A percentile compares a stretch with the other conserved stretches of the same genome.
phyloP scores from a whole-genome alignment of 208 protist genomes.

The Wallacemonas sp. region DNA sequence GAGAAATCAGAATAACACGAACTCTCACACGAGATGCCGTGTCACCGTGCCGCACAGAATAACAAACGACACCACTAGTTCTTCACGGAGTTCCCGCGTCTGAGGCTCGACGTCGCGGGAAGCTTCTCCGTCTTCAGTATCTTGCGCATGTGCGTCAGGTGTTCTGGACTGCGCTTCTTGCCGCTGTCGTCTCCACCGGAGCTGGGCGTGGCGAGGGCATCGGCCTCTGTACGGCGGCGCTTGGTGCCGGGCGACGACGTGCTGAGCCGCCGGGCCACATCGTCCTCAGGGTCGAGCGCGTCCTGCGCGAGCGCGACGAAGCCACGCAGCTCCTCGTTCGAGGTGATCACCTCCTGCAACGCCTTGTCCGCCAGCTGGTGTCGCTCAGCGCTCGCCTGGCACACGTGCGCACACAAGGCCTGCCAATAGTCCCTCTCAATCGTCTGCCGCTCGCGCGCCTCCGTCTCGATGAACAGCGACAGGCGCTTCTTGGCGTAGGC shows the following conservation, averaged over 20 bases:
- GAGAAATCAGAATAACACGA: too few relatives aligned
- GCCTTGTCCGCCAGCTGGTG: slow-evolving; percentile 14
- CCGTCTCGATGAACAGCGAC: slow-evolving; percentile 1
- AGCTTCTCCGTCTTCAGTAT: slow-evolving; percentile 24
- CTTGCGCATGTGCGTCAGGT: slow-evolving; percentile 35
- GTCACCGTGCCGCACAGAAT: too few relatives aligned
- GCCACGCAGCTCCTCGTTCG: slow-evolving; percentile 36
- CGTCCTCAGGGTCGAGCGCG: slow-evolving; percentile 26
- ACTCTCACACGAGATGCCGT: too few relatives aligned
- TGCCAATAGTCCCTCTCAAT: slow-evolving; percentile 24
- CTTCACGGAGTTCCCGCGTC: neutral
- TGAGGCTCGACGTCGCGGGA: neutral
- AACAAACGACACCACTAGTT: neutral
- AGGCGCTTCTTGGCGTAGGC: neutral
- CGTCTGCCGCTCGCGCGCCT: slow-evolving; percentile 16
- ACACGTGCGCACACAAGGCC: slow-evolving; percentile 11
- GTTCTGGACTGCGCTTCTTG: slow-evolving; percentile 27
- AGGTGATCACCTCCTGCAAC: slow-evolving; percentile 25
- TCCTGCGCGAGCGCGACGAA: slow-evolving; percentile 54
- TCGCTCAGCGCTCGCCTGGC: slow-evolving; percentile 11
- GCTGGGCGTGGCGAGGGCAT: neutral
- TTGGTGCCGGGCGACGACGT: slow-evolving; percentile 1
- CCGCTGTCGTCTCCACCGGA: slow-evolving; percentile 20
- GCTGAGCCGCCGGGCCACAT: slow-evolving; percentile 13
- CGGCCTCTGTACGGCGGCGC: neutral